Evolutionary conservation across 768 basidiomycete genomes (phyloP).

Genomic region (Lenzites betulinus): DNA sequence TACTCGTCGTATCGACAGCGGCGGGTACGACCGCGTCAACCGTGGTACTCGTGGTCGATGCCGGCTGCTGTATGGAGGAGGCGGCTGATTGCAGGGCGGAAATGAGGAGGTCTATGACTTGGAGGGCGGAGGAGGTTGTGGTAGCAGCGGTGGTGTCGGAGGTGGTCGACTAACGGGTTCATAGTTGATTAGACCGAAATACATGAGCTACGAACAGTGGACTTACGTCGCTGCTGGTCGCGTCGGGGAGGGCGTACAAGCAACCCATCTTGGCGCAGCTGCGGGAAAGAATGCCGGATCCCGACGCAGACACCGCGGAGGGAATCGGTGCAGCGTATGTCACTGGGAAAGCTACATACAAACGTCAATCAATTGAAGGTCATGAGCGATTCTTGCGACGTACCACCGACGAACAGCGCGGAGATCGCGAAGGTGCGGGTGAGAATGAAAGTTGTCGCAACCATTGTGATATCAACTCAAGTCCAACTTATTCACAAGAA

Average conservation of each 20-base stretch:
- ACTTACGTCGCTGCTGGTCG: background rate
- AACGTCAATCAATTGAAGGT: background rate
- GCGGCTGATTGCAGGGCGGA: conserved; percentile 1
- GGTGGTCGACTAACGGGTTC: background rate
- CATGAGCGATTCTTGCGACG: background rate
- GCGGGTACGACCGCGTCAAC: background rate
- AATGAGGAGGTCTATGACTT: conserved; percentile 12
- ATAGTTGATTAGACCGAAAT: background rate
- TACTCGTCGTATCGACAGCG: background rate
- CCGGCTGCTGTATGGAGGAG: background rate
- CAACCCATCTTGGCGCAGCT: conserved; percentile 5
- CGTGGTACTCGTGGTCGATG: background rate
- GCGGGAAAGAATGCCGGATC: background rate
- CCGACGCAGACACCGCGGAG: background rate
- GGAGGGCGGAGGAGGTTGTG: background rate
- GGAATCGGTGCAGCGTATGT: conserved; percentile 2
- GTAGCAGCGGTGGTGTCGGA: background rate
- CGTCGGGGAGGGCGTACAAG: background rate
- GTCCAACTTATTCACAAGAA: conserved; percentile 12
- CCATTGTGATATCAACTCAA: conserved; percentile 9
- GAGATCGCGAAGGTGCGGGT: conserved; percentile 17
- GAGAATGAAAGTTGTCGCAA: conserved; percentile 15
- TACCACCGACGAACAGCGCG: conserved; percentile 18
- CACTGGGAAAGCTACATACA: background rate
- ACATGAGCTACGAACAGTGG: background rate